Conservation (phyloP, 1,139 yeast genomes). For the Taphrina pruni region DNA sequence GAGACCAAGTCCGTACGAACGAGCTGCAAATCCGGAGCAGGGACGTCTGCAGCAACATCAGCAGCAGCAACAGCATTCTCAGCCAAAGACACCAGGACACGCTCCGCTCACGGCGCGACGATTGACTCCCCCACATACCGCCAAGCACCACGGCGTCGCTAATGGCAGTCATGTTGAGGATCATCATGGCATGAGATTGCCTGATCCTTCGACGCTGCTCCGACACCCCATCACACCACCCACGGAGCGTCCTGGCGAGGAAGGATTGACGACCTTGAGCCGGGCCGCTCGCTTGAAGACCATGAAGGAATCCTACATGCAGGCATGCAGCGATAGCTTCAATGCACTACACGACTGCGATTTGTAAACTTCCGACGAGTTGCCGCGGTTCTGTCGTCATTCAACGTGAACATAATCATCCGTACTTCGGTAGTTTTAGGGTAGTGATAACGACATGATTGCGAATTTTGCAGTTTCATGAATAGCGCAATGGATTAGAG, state of each 20-base stretch:
- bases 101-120: neutral
- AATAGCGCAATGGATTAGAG: neutral
- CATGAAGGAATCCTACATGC: constrained; percentile 26
- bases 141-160: neutral
- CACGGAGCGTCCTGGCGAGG: neutral
- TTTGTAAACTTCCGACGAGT: neutral
- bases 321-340: constrained; percentile 17
- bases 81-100: constrained; percentile 1
- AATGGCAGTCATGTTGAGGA: too few relatives aligned
- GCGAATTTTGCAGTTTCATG: too few relatives aligned
- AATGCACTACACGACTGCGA: constrained; percentile 12
- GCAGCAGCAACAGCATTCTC: neutral
- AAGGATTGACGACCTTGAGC: constrained; percentile 13
- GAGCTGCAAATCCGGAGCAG: neutral
- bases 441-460: too few relatives aligned
- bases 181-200: neutral
- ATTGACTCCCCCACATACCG: constrained; percentile 5
- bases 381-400: neutral
- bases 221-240: constrained; percentile 20
- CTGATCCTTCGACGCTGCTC: neutral
- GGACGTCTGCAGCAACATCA: neutral
- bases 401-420: neutral
- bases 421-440: neutral
- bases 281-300: constrained; percentile 16
- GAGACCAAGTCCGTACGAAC: constrained; percentile 16